phyloP scores from a whole-genome alignment of 1,284 basidiomycete species.

The Papiliotrema flavescens region DNA sequence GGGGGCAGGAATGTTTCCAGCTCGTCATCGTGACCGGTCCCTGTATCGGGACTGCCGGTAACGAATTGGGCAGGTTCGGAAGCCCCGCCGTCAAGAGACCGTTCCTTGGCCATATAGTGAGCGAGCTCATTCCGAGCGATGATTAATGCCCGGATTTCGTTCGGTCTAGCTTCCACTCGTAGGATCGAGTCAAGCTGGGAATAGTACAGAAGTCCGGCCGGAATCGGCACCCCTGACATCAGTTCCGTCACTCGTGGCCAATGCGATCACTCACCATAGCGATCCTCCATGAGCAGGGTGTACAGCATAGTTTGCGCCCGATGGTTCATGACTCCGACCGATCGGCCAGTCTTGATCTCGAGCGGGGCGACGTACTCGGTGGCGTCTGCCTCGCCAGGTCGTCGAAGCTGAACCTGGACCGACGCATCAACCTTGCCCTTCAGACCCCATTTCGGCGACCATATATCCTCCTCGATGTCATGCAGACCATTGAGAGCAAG shows the following conservation, averaged over 20 bases:
- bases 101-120: constrained; percentile 57
- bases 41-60: background rate
- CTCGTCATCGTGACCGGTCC: constrained; percentile 4
- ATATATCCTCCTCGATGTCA: constrained; percentile 95
- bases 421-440: constrained; percentile 96
- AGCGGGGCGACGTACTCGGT: constrained; percentile 57
- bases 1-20: constrained; percentile 65
- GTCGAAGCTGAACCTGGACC: constrained; percentile 63
- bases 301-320: constrained; percentile 98
- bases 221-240: constrained; percentile 32
- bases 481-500: constrained; percentile 71
- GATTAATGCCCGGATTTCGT: constrained; percentile 81
- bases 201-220: constrained; percentile 85
- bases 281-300: constrained; percentile 83
- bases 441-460: constrained; percentile 90
- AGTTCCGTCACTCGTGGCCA: background rate
- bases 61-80: background rate
- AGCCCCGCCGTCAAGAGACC: constrained; percentile 10
- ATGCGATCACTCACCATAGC: constrained; percentile 59
- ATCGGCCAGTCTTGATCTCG: constrained; percentile 92
- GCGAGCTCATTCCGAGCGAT: constrained; percentile 82
- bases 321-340: constrained; percentile 78
- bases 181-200: constrained; percentile 85
- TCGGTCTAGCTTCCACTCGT: constrained; percentile 68
- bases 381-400: constrained; percentile 27